phyloP scores from a whole-genome alignment of 352 stramenopile species.

The Phytophthora boehmeriae region DNA sequence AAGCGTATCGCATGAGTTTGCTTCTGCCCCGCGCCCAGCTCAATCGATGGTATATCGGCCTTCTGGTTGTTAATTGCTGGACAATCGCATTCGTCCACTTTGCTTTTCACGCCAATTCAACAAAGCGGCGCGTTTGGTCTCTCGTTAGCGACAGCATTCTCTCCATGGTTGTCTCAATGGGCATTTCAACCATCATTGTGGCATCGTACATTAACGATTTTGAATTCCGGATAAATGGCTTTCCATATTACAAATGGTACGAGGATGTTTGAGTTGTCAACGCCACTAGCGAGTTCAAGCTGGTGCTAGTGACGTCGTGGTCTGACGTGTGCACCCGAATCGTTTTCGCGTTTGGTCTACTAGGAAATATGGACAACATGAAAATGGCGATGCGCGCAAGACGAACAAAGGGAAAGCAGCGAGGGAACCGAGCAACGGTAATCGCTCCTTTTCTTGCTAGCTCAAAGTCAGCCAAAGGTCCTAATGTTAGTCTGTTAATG shows the following conservation, averaged over 20 bases:
- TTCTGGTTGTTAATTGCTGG: constrained; percentile 38
- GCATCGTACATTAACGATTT: constrained; percentile 21
- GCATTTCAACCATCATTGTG: constrained; percentile 17
- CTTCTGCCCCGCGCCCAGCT: constrained; percentile 21
- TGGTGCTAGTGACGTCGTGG: constrained; percentile 33
- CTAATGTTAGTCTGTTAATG: constrained; percentile 1
- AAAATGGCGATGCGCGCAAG: constrained; percentile 11
- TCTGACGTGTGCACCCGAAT: constrained; percentile 17
- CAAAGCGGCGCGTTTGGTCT: constrained; percentile 13
- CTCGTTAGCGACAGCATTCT: constrained; percentile 24
- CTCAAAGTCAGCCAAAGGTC: constrained; percentile 1
- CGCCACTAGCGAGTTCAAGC: constrained; percentile 33
- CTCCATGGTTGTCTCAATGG: constrained; percentile 26
- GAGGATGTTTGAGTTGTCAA: constrained; percentile 32
- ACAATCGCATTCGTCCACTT: constrained; percentile 23
- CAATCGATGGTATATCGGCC: constrained; percentile 25
- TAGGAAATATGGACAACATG: constrained; percentile 39
- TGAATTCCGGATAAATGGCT: constrained; percentile 2
- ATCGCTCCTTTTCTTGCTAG: constrained; percentile 11
- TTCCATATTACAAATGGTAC: constrained; percentile 20
- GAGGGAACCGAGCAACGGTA: constrained; percentile 5
- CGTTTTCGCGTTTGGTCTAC: constrained; percentile 30
- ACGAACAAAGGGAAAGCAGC: neutral
- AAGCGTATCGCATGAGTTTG: constrained; percentile 34
- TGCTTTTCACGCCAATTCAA: constrained; percentile 7